Evolutionary conservation across 768 basidiomycete genomes (phyloP), one percentile per base, ranked within the genome.

Genomic region (Pisolithus orientalis): DNA sequence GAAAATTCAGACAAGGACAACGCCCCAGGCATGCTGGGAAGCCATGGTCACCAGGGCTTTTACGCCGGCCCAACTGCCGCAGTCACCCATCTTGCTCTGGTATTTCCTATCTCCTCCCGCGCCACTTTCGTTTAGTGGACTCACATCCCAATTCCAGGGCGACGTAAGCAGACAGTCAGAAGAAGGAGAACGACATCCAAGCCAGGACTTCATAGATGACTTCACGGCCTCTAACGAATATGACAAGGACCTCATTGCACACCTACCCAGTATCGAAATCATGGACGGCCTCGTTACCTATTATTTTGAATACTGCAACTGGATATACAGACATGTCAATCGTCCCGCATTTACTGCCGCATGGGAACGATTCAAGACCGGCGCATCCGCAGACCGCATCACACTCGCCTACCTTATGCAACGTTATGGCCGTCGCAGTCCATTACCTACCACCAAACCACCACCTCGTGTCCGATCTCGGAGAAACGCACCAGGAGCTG

Each of bases 301-400:
- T 69, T 91, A 92, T 67, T 90, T 90, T 60, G 85, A 88, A 58
- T 87, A 87, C 62, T 89, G 87, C 76, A 90, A 87, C 66, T 92
- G 89, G 89, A 81, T 90, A 49, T 88, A 90, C 67, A 82, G 86
- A 39, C 84, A 88, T 62, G 79, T 91, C 53, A 84, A 89, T 65
- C 76, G 83, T 50, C 52, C 70, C 1, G 72, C 80, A 13, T 87
- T 91, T 63, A 68, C 70, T 10, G 67, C 73, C 27, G 81, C 83
- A 21, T 92, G 88, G 89, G 74, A 79, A 29, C 80, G 80, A 28
- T 90, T 85, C 74, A 90, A 89, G 65, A 76, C 70, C 32, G 87
- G 86, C 32, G 64, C 71, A 39, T 79, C 74, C 32, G 74, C 82
- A 11, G 87, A 88, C 63, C 83, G 87, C 52, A 65, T 87, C 56